phyloP scores from a whole-genome alignment of 2,329 filamentous ascomycete species.

The Fusarium albosuccineum region DNA sequence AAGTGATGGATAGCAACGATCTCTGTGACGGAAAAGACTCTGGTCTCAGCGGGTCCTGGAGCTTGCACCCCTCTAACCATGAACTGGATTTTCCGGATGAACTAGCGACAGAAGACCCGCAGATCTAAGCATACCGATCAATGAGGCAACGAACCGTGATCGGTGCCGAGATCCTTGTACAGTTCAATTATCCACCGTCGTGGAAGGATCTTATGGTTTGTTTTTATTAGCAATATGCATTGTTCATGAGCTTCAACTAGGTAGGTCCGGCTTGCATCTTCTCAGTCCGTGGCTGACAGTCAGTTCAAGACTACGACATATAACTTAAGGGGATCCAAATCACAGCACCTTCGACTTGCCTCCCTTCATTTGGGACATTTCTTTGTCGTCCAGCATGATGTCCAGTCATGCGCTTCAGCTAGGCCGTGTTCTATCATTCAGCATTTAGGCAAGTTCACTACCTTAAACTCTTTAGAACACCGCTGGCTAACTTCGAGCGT shows the following conservation, averaged over 20 bases:
- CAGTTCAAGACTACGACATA: not conserved
- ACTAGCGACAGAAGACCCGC: slow-evolving; percentile 43
- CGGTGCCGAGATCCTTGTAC: not conserved
- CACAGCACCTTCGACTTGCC: not conserved
- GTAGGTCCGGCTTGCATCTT: not conserved
- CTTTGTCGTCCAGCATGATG: not conserved
- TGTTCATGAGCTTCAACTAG: not conserved
- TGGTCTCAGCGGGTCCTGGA: slow-evolving; percentile 43
- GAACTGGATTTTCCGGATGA: slow-evolving; percentile 42
- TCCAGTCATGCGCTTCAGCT: not conserved
- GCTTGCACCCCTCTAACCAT: slow-evolving; percentile 36
- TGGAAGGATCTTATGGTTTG: not conserved
- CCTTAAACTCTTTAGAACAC: not conserved
- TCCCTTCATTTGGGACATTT: not conserved
- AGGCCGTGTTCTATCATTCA: not conserved
- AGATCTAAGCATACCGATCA: slow-evolving; percentile 33
- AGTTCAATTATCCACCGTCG: not conserved
- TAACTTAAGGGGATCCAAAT: not conserved
- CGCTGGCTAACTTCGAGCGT: not conserved
- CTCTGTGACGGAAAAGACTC: slow-evolving; percentile 44
- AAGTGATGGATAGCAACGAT: slow-evolving; percentile 37
- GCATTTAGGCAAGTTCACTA: not conserved
- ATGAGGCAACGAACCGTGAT: not conserved
- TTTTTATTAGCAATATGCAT: not conserved
- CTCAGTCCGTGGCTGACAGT: not conserved